phyloP scores from a whole-genome alignment of 176 grass and related monocot species.

The Bolboschoenus planiculmis region DNA sequence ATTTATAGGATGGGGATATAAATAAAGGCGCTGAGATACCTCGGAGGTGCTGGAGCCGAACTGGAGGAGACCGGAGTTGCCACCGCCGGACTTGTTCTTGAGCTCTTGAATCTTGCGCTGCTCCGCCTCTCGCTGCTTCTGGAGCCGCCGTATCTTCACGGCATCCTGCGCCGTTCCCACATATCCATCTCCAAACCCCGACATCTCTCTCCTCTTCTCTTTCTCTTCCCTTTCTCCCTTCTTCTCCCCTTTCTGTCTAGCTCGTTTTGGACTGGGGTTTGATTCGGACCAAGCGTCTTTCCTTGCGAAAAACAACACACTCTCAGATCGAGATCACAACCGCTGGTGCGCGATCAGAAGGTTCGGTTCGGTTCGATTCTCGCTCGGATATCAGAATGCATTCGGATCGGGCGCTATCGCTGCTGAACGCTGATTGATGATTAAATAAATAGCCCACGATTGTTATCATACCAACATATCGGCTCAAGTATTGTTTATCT shows the following conservation, averaged over 20 bases:
- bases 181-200: conserved; percentile 91
- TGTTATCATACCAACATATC: too few species aligned
- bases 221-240: neutral
- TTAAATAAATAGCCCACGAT: too few species aligned
- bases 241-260: neutral
- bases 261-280: neutral
- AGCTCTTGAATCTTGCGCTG: conserved; percentile 91
- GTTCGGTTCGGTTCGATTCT: too few species aligned
- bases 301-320: too few species aligned
- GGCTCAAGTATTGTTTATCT: too few species aligned
- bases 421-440: too few species aligned
- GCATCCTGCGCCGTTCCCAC: conserved; percentile 88
- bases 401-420: too few species aligned
- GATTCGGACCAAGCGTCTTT: too few species aligned
- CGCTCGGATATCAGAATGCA: too few species aligned
- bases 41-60: conserved; percentile 98
- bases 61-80: conserved; percentile 89
- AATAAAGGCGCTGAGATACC: conserved; percentile 21
- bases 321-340: too few species aligned
- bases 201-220: conserved; percentile 31
- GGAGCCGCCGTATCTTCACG: conserved; percentile 90
- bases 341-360: too few species aligned
- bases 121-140: conserved; percentile 98
- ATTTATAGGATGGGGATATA: neutral
- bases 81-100: conserved; percentile 66